Evolutionary conservation across 768 basidiomycete genomes (phyloP), one percentile per base, ranked within the genome.

Genomic region (Termitomyces sp.): DNA sequence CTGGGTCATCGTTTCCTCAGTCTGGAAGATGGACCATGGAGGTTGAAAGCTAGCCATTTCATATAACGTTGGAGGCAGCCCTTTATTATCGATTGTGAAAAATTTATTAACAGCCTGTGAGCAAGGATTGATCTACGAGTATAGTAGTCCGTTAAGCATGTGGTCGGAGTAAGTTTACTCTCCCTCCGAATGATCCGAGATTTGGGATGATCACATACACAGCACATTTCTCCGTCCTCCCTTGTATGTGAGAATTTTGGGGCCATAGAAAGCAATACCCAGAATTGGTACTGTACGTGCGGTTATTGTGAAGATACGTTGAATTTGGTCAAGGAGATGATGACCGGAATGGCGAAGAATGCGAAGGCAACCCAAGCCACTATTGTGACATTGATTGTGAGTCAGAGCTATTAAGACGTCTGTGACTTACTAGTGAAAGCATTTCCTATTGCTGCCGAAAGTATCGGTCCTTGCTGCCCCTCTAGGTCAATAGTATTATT

Each of bases 301-400:
- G 3, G 28, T 60, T 26, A 62, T 48, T 63, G 56, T 8, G 71
- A 65, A 3, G 78, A 77, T 59, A 89, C 77, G 47, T 91, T 84
- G 37, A 89, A 65, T 67, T 87, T 89, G 11, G 86, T 75, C 46
- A 91, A 69, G 9, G 87, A 82, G 58, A 82, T 79, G 19, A 89
- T 78, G 43, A 91, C 73, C 5, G 89, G 87, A 21, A 89, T 79
- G 2, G 78, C 81, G 58, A 80, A 85, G 66, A 92, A 91, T 5
- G 85, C 82, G 61, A 88, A 89, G 15, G 81, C 88, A 19, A 90
- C 82, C 82, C 86, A 91, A 43, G 85, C 76, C 87, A 92, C 89
- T 92, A 44, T 15, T 47, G 15, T 41, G 28, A 17, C 23, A 47
- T 51, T 31, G 35, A 30, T 30, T 26, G 17, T 0, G 9, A 50